Conservation (phyloP, 2,329 filamentous ascomycete genomes). For the Dactylellina leptospora region DNA sequence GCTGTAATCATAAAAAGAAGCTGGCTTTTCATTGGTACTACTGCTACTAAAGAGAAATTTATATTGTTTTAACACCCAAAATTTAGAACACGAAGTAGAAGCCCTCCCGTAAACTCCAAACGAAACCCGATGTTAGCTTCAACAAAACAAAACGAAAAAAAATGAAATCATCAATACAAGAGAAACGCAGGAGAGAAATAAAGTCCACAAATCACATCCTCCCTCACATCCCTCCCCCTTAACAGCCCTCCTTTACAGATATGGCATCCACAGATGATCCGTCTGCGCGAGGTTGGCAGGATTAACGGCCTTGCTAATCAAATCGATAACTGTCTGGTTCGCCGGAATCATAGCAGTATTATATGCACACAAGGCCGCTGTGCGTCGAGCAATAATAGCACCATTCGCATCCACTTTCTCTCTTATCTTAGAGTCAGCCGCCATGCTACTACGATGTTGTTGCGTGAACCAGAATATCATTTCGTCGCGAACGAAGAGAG, state of each 20-base stretch:
- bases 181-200: not conserved
- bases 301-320: conserved; percentile 91
- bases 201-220: not conserved
- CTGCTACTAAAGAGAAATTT: too few species aligned
- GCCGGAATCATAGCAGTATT: conserved; percentile 85
- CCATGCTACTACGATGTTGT: conserved; percentile 71
- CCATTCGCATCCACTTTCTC: conserved; percentile 86
- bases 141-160: conserved; percentile 5
- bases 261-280: conserved; percentile 97
- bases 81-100: too few species aligned
- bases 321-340: conserved; percentile 95
- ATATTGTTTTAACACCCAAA: too few species aligned
- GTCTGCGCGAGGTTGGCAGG: conserved; percentile 86
- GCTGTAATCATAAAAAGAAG: not conserved
- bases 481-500: conserved; percentile 94
- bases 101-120: not conserved
- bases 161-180: not conserved
- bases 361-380: conserved; percentile 80
- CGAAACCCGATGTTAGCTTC: not conserved
- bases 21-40: too few species aligned
- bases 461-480: conserved; percentile 97
- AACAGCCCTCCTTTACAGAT: conserved; percentile 70
- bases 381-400: conserved; percentile 89
- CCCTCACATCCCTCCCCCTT: not conserved
- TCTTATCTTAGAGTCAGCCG: conserved; percentile 73